Evolutionary conservation across 495 filamentous ascomycete species (phyloP), one percentile per base, ranked within the genome.

Genomic region (Trichoderma parareesei): DNA sequence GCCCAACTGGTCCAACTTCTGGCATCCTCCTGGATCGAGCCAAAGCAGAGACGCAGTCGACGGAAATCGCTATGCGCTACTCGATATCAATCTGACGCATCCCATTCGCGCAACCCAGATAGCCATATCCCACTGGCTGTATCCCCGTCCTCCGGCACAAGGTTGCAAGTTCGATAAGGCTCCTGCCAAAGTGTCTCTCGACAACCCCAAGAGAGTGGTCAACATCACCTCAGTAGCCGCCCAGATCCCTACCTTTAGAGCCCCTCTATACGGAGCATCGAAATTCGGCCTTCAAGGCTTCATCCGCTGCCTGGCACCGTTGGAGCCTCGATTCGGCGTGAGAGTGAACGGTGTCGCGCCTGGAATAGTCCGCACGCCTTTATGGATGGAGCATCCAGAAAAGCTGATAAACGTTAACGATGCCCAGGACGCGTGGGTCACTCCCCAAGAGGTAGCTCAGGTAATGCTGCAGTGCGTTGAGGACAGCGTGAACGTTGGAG

Each of bases 81-180:
- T 90, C 38, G 86, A 89, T 69, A 85, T 90, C 76, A 89, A 88
- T 70, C 59, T 89, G 67, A 88, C 84, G 6, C 87, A 89, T 70
- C 87, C 87, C 0, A 89, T 89, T 71, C 86, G 86, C 62, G 76
- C 79, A 13, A 87, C 84, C 9, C 87, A 89, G 68, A 75, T 89
- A 13, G 87, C 85, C 7, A 83, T 90, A 61, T 76, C 82, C 9
- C 77, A 85, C 66, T 88, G 87, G 76, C n/a, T 70, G 70, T 13
- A 69, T 70, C 38, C 72, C 64, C 65, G 67, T 46, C 61, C 75
- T 65, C 67, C 71, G 38, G 74, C 72, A 43, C 73, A 66, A 57
- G 88, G 14, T 69, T 89, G 37, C 83, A 86, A 65, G 82, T 88
- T 60, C 81, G 78, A 67, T 84, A 81, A 66, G 8, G 33, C 53